phyloP scores from a whole-genome alignment of 2,329 filamentous ascomycete species.

The Phaeosphaeriaceae sp. region DNA sequence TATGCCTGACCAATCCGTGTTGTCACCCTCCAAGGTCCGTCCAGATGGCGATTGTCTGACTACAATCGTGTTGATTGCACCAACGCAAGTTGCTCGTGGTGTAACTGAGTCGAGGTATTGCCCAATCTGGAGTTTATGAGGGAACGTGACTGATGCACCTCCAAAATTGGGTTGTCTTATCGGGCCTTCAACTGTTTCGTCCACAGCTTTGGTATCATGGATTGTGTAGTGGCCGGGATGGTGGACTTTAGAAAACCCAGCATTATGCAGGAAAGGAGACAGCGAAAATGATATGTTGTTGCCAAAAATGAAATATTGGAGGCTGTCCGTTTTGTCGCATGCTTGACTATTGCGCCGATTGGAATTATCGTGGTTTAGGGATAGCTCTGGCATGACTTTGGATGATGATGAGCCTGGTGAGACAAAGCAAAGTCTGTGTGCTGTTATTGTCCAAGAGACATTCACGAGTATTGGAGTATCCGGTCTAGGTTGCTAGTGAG shows the following conservation, averaged over 20 bases:
- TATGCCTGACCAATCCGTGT: constrained; percentile 10
- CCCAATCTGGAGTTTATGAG: constrained; percentile 9
- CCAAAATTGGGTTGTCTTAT: constrained; percentile 1
- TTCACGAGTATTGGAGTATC: too few species aligned
- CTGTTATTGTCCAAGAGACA: background rate
- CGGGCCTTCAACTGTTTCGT: constrained; percentile 1
- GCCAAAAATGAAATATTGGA: constrained; percentile 10
- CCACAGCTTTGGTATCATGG: constrained; percentile 5
- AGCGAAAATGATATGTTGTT: constrained; percentile 8
- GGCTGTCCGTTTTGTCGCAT: background rate
- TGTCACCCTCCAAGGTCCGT: constrained; percentile 1
- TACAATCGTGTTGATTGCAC: constrained; percentile 9
- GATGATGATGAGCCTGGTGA: background rate
- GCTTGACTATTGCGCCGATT: background rate
- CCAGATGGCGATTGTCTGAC: background rate
- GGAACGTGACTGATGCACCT: constrained; percentile 8
- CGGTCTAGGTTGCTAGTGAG: too few species aligned
- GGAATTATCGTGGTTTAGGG: background rate
- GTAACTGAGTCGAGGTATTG: constrained; percentile 4
- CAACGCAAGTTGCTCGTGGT: constrained; percentile 2
- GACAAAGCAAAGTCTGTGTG: background rate
- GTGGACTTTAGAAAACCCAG: constrained; percentile 3
- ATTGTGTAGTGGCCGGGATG: constrained; percentile 4
- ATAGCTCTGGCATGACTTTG: background rate
- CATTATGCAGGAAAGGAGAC: constrained; percentile 7